Evolutionary conservation across 2,329 filamentous ascomycete species (phyloP), one percentile per base, ranked within the genome.

Genomic region (Ceratocystis cacaofunesta): DNA sequence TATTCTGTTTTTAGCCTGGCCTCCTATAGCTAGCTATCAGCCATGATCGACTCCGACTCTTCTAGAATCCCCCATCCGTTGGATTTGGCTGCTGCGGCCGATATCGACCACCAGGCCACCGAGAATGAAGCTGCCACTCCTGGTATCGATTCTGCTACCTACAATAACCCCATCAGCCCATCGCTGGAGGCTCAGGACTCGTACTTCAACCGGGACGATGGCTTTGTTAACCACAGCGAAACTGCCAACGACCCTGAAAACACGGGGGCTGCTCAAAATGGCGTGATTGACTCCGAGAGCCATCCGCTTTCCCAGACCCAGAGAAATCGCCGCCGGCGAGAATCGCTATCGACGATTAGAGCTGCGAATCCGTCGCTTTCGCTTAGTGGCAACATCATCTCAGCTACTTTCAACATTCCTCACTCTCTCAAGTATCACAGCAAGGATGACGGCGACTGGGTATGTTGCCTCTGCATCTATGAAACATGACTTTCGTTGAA

Each of bases 351-450:
- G 30, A 81, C 85, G 63, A 79, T 84, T 68, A 78, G 79, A 70
- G 76, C 78, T 65, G 78, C 78, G 65, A 80, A 83, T 69, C 83
- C 83, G 7, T 79, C 82, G 67, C 73, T 86, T 57, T 76, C 77
- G 36, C 76, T 87, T 62, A 85, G 78, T 68, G 84, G 84, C n/a
- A 85, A 83, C 72, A 80, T 86, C 70, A 85, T 87, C 69, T 86
- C 84, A 1, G 83, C 81, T 22, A 85, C 83, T 19, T 86, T 86
- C 70, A 85, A 81, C 68, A 81, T 85, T 68, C 83, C 84, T 30
- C 79, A 86, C 70, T 77, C 81, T 36, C 73, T 86, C 66, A 79
- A 80, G 67, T 85, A 85, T 70, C 78, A 77, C 32, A 62, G 58
- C 69, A 82, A 81, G 70, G 80, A 79, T 17, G 76, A 79, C 66